Conservation (phyloP, 2,329 filamentous ascomycete species). For the Colletotrichum zoysiae region DNA sequence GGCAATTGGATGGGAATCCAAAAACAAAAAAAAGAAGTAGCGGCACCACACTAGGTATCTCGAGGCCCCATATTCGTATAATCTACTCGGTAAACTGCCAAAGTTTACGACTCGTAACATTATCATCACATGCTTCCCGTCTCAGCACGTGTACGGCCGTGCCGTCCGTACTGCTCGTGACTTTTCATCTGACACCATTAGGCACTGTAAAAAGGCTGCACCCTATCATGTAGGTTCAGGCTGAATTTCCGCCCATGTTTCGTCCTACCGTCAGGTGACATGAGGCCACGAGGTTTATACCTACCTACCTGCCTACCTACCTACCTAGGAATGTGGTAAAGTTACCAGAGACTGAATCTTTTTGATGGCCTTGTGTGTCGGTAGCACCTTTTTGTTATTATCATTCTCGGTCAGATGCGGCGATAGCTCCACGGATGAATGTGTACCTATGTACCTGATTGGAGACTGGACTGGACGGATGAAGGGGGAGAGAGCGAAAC, state of each 20-base stretch:
- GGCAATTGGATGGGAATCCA: neutral
- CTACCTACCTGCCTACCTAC: no score
- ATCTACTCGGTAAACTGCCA: constrained; percentile 15
- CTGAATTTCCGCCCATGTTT: constrained; percentile 5
- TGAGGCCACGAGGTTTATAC: constrained; percentile 17
- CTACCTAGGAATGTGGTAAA: neutral
- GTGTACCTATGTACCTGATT: no score
- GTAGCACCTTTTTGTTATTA: no score
- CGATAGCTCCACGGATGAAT: no score
- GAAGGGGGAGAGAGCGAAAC: neutral
- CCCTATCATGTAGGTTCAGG: constrained; percentile 14
- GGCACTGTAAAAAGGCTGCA: neutral
- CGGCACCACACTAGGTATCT: neutral
- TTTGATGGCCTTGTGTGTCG: neutral
- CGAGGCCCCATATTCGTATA: constrained; percentile 25
- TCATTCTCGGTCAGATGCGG: neutral
- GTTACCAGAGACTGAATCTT: neutral
- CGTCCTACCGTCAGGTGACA: constrained; percentile 26
- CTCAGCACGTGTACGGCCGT: neutral
- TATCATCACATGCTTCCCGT: constrained; percentile 34
- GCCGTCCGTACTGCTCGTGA: constrained; percentile 25
- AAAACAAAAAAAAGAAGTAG: neutral
- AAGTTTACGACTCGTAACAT: constrained; percentile 26
- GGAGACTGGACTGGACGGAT: neutral
- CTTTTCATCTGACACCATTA: constrained; percentile 31